These are phyloP conservation scores for Monilinia aucupariae DNA, from an alignment of 2,329 filamentous ascomycete genomes.

Conservation along the genomic window DNA sequence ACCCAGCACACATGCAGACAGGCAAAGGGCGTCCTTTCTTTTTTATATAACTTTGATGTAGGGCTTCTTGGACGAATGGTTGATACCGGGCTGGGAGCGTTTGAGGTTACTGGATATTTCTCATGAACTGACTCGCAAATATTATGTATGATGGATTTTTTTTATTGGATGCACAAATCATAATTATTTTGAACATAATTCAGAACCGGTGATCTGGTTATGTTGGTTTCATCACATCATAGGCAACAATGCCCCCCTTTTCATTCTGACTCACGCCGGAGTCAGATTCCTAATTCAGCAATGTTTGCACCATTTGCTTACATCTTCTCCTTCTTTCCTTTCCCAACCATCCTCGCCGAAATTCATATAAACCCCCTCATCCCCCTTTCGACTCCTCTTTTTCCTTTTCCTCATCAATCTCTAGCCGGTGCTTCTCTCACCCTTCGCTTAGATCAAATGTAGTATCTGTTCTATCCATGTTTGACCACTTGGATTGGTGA, in stretches of 20 bases:
- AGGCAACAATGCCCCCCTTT: neutral
- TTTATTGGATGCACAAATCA: neutral
- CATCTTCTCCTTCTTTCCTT: conserved; percentile 1
- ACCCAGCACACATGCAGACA: conserved; percentile 8
- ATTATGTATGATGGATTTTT: conserved; percentile 11
- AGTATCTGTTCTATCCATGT: conserved; percentile 66
- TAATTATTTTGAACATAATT: neutral
- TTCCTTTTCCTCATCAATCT: conserved; percentile 25
- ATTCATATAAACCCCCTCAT: conserved; percentile 10
- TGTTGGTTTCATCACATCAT: neutral
- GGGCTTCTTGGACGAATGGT: conserved; percentile 9
- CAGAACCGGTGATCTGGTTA: neutral
- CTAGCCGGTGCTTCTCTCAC: conserved; percentile 40
- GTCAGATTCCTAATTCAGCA: neutral
- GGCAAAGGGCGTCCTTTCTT: neutral
- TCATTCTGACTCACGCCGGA: neutral
- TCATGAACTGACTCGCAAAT: conserved; percentile 1
- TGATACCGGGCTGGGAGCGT: conserved; percentile 13
- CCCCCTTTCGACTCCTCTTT: conserved; percentile 12
- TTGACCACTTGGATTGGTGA: conserved; percentile 57
- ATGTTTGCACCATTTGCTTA: neutral
- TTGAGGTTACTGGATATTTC: conserved; percentile 5
- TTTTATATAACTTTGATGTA: conserved; percentile 10
- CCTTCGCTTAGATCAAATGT: conserved; percentile 53
- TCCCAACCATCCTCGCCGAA: conserved; percentile 8